Percentiles rank a stretch among this genome's conserved stretches.
Evolutionary conservation across 2,329 filamentous ascomycete genomes (phyloP).

Genomic region (Zymoseptoria passerinii): DNA sequence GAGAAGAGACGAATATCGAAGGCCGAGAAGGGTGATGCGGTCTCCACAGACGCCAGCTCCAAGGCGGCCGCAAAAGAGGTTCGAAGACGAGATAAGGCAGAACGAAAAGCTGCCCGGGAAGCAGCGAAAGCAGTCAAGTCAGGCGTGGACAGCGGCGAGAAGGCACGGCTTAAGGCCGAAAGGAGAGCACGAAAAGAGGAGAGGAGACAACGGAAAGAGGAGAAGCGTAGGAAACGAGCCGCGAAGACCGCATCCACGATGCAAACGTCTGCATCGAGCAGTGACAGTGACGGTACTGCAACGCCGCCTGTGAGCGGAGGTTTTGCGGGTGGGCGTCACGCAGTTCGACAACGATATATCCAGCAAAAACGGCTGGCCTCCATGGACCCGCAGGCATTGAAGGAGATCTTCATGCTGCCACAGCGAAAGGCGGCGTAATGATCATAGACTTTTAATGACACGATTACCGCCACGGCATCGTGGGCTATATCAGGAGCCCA

Average conservation of each 20-base stretch:
- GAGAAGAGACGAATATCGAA: constrained; percentile 30
- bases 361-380: constrained; percentile 79
- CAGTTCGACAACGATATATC: constrained; percentile 73
- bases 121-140: constrained; percentile 11
- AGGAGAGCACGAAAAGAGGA: constrained; percentile 40
- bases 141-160: constrained; percentile 20
- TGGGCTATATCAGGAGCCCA: background rate
- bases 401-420: constrained; percentile 74
- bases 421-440: constrained; percentile 18
- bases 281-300: constrained; percentile 23
- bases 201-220: constrained; percentile 43
- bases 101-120: constrained; percentile 11
- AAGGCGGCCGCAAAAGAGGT: constrained; percentile 29
- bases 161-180: constrained; percentile 35
- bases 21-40: constrained; percentile 24
- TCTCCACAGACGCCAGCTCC: background rate
- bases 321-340: constrained; percentile 46
- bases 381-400: constrained; percentile 71
- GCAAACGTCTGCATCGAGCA: constrained; percentile 7
- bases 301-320: constrained; percentile 25
- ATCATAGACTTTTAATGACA: background rate
- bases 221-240: constrained; percentile 40
- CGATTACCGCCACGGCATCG: background rate
- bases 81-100: constrained; percentile 31
- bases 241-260: constrained; percentile 36